phyloP scores from a whole-genome alignment of 306 rosid species.

The Betula pendula region DNA sequence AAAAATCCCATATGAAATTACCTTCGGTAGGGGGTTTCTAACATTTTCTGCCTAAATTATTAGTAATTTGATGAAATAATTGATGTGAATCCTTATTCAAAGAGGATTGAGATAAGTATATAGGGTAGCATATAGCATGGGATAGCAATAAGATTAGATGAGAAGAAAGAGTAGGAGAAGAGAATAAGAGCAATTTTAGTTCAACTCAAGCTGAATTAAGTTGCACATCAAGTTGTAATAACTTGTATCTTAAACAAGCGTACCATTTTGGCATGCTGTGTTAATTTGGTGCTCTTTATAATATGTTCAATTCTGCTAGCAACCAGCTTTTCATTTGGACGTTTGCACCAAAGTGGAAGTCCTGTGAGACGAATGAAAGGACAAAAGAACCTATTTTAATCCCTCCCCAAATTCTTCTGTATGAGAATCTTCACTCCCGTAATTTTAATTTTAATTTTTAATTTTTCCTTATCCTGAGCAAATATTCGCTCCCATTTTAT shows the following conservation, averaged over 20 bases:
- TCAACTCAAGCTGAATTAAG: constrained; percentile 53
- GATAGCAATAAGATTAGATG: background rate
- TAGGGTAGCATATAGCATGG: background rate
- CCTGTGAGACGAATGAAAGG: too few relatives aligned
- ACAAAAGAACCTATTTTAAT: background rate
- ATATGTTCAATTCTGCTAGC: background rate
- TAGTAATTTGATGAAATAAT: too few relatives aligned
- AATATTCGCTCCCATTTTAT: background rate
- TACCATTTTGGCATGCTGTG: background rate
- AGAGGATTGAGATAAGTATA: background rate
- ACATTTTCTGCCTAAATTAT: too few relatives aligned
- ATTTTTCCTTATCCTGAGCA: too few relatives aligned
- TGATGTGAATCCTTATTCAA: too few relatives aligned
- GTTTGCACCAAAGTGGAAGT: background rate
- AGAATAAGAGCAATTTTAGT: constrained; percentile 18
- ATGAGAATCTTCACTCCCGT: background rate
- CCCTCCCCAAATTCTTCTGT: background rate
- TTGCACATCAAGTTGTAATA: constrained; percentile 12
- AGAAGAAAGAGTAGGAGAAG: background rate
- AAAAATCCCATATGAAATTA: too few relatives aligned
- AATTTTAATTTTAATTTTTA: background rate
- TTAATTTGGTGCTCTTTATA: background rate
- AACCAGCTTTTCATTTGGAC: background rate
- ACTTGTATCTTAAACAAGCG: background rate
- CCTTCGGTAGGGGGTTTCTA: too few relatives aligned